A percentile compares a stretch with the other conserved stretches of the same genome.
Evolutionary conservation across 352 stramenopile species (phyloP).

Genomic region (Blastocystis hominis): DNA sequence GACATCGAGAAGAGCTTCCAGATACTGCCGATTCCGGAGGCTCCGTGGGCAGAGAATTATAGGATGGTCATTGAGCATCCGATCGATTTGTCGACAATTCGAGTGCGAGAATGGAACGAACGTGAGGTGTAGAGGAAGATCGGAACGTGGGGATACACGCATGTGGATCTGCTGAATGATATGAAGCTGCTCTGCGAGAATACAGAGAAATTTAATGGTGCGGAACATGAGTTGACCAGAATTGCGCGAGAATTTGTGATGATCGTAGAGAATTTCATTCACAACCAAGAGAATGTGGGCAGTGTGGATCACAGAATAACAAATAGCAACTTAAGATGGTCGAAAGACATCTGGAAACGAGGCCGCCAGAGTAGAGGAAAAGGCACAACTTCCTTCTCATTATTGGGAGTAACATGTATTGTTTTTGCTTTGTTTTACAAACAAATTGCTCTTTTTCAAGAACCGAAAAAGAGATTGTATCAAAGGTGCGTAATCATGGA

Average conservation of each 20-base stretch:
- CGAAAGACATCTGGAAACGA: background rate
- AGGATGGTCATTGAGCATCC: background rate
- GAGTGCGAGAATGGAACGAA: background rate
- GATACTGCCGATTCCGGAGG: background rate
- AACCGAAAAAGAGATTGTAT: too few species aligned
- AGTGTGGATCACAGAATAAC: background rate
- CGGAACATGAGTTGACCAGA: background rate
- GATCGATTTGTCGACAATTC: conserved; percentile 16
- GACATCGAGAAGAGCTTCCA: conserved; percentile 1
- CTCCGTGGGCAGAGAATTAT: background rate
- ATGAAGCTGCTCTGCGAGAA: conserved; percentile 40
- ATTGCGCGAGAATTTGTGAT: conserved; percentile 5
- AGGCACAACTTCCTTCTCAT: too few species aligned
- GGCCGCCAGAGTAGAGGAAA: background rate
- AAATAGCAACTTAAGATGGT: conserved; percentile 16
- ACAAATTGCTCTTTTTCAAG: too few species aligned
- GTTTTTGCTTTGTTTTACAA: too few species aligned
- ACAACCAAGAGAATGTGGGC: background rate
- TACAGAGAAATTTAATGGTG: conserved; percentile 27
- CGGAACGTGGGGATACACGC: conserved; percentile 11
- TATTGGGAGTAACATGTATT: too few species aligned
- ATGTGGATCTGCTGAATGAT: background rate
- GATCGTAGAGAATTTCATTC: background rate
- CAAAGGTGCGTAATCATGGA: too few species aligned
- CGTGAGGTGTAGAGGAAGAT: background rate